phyloP scores from a whole-genome alignment of 78 protist genomes.

The Bodo saltans region DNA sequence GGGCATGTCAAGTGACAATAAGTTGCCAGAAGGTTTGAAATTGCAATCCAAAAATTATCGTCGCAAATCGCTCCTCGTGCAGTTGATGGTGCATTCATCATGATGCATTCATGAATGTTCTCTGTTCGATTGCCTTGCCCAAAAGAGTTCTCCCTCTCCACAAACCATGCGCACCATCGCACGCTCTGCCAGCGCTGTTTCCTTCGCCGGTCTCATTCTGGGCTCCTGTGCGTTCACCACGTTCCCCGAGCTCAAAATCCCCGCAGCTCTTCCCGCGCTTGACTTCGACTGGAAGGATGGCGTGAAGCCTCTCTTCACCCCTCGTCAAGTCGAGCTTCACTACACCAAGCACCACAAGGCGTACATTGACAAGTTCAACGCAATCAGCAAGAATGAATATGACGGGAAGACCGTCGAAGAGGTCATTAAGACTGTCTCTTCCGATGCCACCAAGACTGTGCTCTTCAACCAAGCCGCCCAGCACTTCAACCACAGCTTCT shows the following conservation, averaged over 20 bases:
- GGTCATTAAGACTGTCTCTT: slow-evolving; percentile 1
- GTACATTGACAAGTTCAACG: slow-evolving; percentile 34
- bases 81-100: too few species aligned
- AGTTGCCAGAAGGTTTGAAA: too few species aligned
- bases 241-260: not conserved
- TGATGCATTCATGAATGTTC: too few species aligned
- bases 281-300: not conserved
- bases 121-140: too few species aligned
- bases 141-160: too few species aligned
- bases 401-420: slow-evolving; percentile 42
- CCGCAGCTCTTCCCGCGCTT: not conserved
- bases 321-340: slow-evolving; percentile 47
- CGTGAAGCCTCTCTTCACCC: not conserved
- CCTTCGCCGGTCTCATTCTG: too few species aligned
- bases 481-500: slow-evolving; percentile 54
- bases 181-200: too few species aligned
- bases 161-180: too few species aligned
- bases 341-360: slow-evolving; percentile 52
- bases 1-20: too few species aligned
- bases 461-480: slow-evolving; percentile 65
- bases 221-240: not conserved
- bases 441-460: slow-evolving; percentile 19
- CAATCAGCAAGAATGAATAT: not conserved
- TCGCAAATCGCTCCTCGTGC: too few species aligned
- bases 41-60: too few species aligned